Evolutionary conservation across 1,139 yeast genomes (phyloP).

Genomic region (Scheffersomyces insectosa): DNA sequence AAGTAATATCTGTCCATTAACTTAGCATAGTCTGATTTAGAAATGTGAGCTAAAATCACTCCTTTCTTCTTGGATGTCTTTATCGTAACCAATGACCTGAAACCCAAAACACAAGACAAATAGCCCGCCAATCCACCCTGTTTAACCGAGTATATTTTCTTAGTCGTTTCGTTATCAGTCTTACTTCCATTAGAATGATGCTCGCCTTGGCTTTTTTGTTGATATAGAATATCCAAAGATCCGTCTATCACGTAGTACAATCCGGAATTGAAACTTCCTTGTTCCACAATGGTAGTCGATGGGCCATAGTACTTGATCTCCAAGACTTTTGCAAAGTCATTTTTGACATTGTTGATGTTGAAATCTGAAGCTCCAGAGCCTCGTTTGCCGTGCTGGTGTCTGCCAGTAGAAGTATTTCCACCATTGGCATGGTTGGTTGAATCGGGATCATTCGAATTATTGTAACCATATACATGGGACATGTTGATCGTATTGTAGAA

Average conservation of each 20-base stretch:
- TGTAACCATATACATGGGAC: no score
- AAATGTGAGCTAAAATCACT: slow-evolving; percentile 69
- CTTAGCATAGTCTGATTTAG: slow-evolving; percentile 61
- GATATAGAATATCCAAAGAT: slow-evolving; percentile 57
- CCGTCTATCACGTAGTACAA: slow-evolving; percentile 82
- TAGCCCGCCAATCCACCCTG: slow-evolving; percentile 91
- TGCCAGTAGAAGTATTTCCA: neutral
- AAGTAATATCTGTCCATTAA: slow-evolving; percentile 76
- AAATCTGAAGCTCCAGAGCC: slow-evolving; percentile 2
- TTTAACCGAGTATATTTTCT: slow-evolving; percentile 56
- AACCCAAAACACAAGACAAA: slow-evolving; percentile 76
- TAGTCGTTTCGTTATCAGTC: slow-evolving; percentile 17
- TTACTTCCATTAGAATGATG: neutral
- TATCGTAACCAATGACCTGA: slow-evolving; percentile 73
- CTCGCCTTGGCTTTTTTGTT: slow-evolving; percentile 4
- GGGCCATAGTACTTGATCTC: slow-evolving; percentile 57
- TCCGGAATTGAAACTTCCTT: slow-evolving; percentile 70
- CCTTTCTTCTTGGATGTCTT: slow-evolving; percentile 54
- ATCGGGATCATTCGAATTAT: neutral
- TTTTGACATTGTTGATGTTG: slow-evolving; percentile 40
- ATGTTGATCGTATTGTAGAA: slow-evolving; percentile 29
- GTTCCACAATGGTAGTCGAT: slow-evolving; percentile 59
- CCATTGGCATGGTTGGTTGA: neutral
- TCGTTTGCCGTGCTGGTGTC: neutral
- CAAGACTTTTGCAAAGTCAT: slow-evolving; percentile 64